Conservation (phyloP, 2,329 filamentous ascomycete species). For the Epichloe glyceriae region DNA sequence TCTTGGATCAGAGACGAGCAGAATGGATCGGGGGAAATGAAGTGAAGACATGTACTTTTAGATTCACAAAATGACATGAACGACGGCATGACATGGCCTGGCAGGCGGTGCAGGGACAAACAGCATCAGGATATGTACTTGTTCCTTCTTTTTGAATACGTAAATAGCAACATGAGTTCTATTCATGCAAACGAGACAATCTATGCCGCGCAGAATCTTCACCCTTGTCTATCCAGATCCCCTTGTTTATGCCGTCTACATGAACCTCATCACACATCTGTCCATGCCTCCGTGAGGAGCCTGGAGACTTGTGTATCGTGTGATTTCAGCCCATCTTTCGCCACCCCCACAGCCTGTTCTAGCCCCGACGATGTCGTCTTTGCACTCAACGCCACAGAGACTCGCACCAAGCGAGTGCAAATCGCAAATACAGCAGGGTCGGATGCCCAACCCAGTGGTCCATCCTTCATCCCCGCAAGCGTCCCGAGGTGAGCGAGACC, state of each 20-base stretch:
- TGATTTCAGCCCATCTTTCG: conserved; percentile 2
- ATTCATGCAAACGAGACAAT: too few relatives aligned
- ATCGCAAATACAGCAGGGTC: conserved; percentile 55
- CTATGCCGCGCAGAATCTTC: not conserved
- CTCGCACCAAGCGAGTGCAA: conserved; percentile 33
- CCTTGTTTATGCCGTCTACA: not conserved
- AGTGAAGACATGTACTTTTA: not conserved
- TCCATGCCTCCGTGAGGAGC: conserved; percentile 13
- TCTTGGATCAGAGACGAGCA: too few relatives aligned
- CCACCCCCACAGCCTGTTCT: conserved; percentile 3
- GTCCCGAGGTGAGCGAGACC: conserved; percentile 33
- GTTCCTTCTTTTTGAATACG: too few relatives aligned
- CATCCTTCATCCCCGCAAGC: conserved; percentile 34
- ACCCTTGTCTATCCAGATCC: not conserved
- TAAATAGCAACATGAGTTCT: too few relatives aligned
- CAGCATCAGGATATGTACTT: too few relatives aligned
- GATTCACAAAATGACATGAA: not conserved
- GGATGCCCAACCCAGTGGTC: conserved; percentile 60
- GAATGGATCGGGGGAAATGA: too few relatives aligned
- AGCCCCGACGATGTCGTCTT: conserved; percentile 4
- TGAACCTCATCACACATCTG: too few relatives aligned
- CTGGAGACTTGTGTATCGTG: conserved; percentile 13
- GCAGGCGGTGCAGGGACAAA: too few relatives aligned
- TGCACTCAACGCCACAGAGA: conserved; percentile 22
- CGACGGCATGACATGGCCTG: not conserved